Conservation (phyloP, 2,329 filamentous ascomycete genomes). For the Mariannaea sp. region DNA sequence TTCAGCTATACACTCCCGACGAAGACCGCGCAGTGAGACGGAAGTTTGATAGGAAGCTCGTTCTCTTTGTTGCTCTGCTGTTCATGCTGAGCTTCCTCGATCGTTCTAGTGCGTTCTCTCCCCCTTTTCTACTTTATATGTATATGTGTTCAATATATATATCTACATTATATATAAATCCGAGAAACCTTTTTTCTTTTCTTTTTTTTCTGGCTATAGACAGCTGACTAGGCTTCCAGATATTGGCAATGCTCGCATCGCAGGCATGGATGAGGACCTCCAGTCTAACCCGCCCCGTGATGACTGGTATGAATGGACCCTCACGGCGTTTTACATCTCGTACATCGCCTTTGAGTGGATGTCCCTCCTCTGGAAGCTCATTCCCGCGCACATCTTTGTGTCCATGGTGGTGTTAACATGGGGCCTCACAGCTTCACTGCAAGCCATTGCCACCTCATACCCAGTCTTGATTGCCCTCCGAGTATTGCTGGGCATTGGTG, state of each 20-base stretch:
- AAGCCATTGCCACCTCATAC: slow-evolving; percentile 69
- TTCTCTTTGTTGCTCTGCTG: slow-evolving; percentile 79
- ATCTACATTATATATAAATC: no score
- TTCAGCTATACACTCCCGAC: slow-evolving; percentile 58
- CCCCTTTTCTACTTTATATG: no score
- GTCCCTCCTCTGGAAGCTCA: slow-evolving; percentile 63
- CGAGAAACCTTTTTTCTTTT: no score
- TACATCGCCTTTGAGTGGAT: slow-evolving; percentile 71
- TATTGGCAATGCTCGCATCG: slow-evolving; percentile 67
- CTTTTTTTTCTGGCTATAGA: no score
- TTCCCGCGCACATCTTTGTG: slow-evolving; percentile 66
- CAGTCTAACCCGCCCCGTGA: slow-evolving; percentile 52
- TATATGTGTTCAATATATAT: no score
- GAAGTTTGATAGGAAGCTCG: slow-evolving; percentile 78
- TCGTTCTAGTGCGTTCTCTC: slow-evolving; percentile 71
- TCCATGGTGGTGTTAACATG: slow-evolving; percentile 71
- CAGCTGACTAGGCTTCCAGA: no score
- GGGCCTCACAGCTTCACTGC: slow-evolving; percentile 78
- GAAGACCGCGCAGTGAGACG: slow-evolving; percentile 74
- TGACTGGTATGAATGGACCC: slow-evolving; percentile 63
- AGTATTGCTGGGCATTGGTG: slow-evolving; percentile 63
- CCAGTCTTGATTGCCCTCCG: slow-evolving; percentile 60
- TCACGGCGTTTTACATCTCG: slow-evolving; percentile 65
- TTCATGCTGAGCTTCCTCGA: slow-evolving; percentile 88
- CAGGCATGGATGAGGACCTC: slow-evolving; percentile 66